These are phyloP conservation scores for Coriaria nepalensis DNA, from an alignment of 306 rosid species.

Conservation along the genomic window DNA sequence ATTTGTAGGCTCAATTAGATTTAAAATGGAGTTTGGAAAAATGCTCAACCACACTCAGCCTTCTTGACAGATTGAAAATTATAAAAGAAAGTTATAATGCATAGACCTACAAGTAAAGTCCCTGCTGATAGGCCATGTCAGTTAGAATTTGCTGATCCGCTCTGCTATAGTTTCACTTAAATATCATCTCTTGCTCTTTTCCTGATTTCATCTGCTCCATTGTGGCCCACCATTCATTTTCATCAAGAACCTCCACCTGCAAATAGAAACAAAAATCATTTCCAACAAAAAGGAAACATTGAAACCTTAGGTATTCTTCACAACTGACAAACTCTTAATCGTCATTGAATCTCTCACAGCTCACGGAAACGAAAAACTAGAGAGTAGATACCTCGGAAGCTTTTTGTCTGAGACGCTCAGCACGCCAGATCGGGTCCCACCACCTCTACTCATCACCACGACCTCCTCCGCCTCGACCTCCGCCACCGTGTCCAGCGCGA, in stretches of 20 bases:
- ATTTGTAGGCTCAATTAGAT: too few relatives aligned
- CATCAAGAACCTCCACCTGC: slow-evolving; percentile 72
- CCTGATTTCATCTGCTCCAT: slow-evolving; percentile 65
- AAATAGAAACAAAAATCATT: slow-evolving; percentile 9
- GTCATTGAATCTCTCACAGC: background rate
- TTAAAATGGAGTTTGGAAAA: too few relatives aligned
- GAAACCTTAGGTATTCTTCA: background rate
- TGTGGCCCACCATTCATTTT: slow-evolving; percentile 74
- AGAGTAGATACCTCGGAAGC: slow-evolving; percentile 42
- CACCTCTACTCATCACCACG: slow-evolving; percentile 82
- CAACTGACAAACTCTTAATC: background rate
- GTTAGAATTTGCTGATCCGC: slow-evolving; percentile 61
- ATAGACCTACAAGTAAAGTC: slow-evolving; percentile 63
- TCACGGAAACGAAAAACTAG: background rate
- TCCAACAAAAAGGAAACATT: background rate
- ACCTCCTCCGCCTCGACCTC: slow-evolving; percentile 30
- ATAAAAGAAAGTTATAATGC: slow-evolving; percentile 3
- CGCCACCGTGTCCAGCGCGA: slow-evolving; percentile 33
- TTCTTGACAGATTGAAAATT: background rate
- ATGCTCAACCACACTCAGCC: too few relatives aligned
- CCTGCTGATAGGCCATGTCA: slow-evolving; percentile 67
- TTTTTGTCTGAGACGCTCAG: slow-evolving; percentile 65
- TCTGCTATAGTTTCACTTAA: slow-evolving; percentile 51
- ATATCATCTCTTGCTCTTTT: slow-evolving; percentile 61
- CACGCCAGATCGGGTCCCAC: slow-evolving; percentile 99